Base-by-base conservation (phyloP, 192 early-diverging fungal species). In the Backusella sp. region DNA sequence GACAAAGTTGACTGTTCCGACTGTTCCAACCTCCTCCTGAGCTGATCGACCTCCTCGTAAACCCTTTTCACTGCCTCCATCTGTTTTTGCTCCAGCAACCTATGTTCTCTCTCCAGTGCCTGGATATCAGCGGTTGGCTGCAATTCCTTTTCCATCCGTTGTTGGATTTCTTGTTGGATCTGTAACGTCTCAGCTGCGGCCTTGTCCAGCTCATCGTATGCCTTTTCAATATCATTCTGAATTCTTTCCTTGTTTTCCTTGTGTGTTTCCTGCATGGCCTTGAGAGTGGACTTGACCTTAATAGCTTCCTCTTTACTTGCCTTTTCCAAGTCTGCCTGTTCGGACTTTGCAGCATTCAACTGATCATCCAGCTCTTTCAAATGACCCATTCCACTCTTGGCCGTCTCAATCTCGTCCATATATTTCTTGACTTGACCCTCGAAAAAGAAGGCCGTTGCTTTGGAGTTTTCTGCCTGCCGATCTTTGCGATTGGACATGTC, bases 401-500 rank as follows among this genome's bases (percentile, higher is more conserved):
- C 82, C 39, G 68, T 77, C 12, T 76, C 82, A 68, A 83, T 83
- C 72, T 83, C 82, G 42, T 83, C 82, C 53, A 39, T 77, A 41
- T 80, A 83, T 23, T 83, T 83, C 68, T 80, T 83, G 7, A 83
- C 70, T 46, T 83, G 82, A 11, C 82, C 78, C 26, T 83, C 78
- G 76, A 83, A 79, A 49, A 83, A 83, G 76, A 83, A 83, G 4
- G 82, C 78, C 6, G 82, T 83, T 19, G 82, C 82, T 66, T 83
- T 83, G 0, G 82, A 72, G 42, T 83, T 79, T n/a, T 83, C 82
- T 7, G 78, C 79, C 19, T 83, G 82, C 14, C 82, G 72, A 52
- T 83, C 82, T 49, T 83, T 83, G 19, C 82, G 78, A 30, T 83
- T 76, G 39, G 68, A 69, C 82, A 83, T 80, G 42, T 83, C 82